Evolutionary conservation across 78 protist species (phyloP).

Genomic region (Dictyostelium brefeldianum): DNA sequence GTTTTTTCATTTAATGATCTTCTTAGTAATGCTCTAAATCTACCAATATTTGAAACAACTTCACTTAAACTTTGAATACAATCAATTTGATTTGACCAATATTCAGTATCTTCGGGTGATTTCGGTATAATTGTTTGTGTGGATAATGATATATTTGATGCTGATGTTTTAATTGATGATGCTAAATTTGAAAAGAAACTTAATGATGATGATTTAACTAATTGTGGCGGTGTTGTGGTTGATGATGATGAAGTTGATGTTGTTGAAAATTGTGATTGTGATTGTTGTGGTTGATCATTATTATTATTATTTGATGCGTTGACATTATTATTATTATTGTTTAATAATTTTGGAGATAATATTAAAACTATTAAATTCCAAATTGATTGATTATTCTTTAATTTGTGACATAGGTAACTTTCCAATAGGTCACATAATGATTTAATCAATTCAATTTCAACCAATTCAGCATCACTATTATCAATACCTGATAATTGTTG

Average conservation of each 20-base stretch:
- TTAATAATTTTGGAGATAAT: background rate
- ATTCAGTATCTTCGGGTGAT: background rate
- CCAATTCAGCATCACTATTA: background rate
- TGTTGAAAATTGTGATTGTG: background rate
- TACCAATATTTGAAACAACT: conserved; percentile 37
- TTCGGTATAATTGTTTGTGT: background rate
- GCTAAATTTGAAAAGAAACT: background rate
- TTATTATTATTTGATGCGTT: background rate
- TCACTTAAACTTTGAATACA: conserved; percentile 45
- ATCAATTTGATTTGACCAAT: conserved; percentile 51
- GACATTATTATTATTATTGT: background rate
- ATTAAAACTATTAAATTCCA: conserved; percentile 6
- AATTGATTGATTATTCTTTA: conserved; percentile 8
- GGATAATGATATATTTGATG: background rate
- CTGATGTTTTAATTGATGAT: conserved; percentile 7
- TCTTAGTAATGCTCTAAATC: conserved; percentile 47
- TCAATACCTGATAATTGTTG: conserved; percentile 14
- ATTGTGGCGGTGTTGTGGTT: background rate
- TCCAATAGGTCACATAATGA: conserved; percentile 7
- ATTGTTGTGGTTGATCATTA: background rate
- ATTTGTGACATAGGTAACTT: conserved; percentile 5
- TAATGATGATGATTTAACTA: background rate
- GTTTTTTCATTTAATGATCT: conserved; percentile 42
- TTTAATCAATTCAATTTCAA: background rate
- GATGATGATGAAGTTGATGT: background rate